A percentile compares a stretch with the other conserved stretches of the same genome.
phyloP scores from a whole-genome alignment of 139 green algal species.

The Chlorella sp. region DNA sequence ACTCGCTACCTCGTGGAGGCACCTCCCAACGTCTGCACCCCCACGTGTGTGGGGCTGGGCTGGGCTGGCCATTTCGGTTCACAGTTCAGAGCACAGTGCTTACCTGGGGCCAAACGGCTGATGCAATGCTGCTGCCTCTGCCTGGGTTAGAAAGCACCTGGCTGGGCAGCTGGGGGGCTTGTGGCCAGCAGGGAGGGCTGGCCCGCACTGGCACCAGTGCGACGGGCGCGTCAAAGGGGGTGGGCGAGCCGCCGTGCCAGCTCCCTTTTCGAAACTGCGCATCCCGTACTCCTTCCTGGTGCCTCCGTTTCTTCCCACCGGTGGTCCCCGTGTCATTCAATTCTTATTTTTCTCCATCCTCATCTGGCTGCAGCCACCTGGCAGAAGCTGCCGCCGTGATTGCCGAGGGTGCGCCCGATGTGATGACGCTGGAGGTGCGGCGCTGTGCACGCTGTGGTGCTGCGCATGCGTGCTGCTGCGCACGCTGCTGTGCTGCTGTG shows the following conservation, averaged over 20 bases:
- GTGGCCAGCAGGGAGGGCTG: neutral
- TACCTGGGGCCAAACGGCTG: too few species aligned
- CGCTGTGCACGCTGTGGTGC: neutral
- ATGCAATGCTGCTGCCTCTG: too few species aligned
- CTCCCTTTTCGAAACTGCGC: neutral
- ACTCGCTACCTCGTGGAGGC: slow-evolving; percentile 92
- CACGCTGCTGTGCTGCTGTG: neutral
- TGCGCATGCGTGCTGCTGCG: neutral
- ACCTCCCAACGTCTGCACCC: slow-evolving; percentile 95
- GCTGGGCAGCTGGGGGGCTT: neutral
- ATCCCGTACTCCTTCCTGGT: neutral
- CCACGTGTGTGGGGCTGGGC: slow-evolving; percentile 42
- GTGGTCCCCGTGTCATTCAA: too few species aligned
- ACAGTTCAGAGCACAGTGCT: too few species aligned
- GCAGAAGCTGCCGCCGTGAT: slow-evolving; percentile 77
- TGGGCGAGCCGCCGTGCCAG: neutral
- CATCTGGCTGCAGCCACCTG: slow-evolving; percentile 57
- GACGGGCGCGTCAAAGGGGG: neutral
- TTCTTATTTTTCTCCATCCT: too few species aligned
- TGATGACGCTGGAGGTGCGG: slow-evolving; percentile 52
- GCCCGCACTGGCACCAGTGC: neutral
- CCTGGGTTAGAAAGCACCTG: too few species aligned
- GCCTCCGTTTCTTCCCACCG: neutral
- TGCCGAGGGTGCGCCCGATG: slow-evolving; percentile 59
- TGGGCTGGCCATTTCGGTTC: too few species aligned